Evolutionary conservation across 148 eudicot species (phyloP), one percentile per base, ranked within the genome.

Genomic region (Camellia lanceoleosa): DNA sequence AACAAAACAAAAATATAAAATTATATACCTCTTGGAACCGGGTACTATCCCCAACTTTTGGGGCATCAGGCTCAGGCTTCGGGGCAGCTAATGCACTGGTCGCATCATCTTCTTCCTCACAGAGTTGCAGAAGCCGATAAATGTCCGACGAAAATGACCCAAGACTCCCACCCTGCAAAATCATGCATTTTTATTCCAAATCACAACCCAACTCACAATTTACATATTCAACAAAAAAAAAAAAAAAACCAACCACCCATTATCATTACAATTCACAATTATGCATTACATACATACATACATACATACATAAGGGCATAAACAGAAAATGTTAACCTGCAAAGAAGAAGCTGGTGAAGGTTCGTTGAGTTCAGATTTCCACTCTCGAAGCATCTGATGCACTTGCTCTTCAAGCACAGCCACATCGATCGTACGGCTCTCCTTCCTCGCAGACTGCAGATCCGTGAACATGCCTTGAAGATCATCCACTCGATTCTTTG

Each of bases 31-130:
- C 90, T 79, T 89, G 89, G 75, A 82, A 84, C 77, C 73, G 62
- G 55, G 82, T 67, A 76, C 77, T 82, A 73, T 78, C 74, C 15
- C 76, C 86, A 74, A 79, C 80, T 82, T 88, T 85, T 70, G 90
- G 92, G 54, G 77, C 83, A 84, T 83, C 96, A 56, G 97, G 98
- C 67, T 92, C 97, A 30, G 91, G 83, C 87, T 95, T 95, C 52
- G 94, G 95, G 10, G 91, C 83, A 83, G 90, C 84, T 79, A 93
- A 90, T 66, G 85, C 84, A 80, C 98, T 95, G 42, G 90, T 93
- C 23, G 97, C 98, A 88, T 95, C 97, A 84, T 95, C 98, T 86
- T 95, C 96, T 88, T 95, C 98, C 77, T 91, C 98, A 86, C 88
- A 85, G 19, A 88, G 87, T 77, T 89, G 94, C 86, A 95, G 83